Evolutionary conservation across 768 basidiomycete species (phyloP).

Genomic region (Pleurotus citrinopileatus): DNA sequence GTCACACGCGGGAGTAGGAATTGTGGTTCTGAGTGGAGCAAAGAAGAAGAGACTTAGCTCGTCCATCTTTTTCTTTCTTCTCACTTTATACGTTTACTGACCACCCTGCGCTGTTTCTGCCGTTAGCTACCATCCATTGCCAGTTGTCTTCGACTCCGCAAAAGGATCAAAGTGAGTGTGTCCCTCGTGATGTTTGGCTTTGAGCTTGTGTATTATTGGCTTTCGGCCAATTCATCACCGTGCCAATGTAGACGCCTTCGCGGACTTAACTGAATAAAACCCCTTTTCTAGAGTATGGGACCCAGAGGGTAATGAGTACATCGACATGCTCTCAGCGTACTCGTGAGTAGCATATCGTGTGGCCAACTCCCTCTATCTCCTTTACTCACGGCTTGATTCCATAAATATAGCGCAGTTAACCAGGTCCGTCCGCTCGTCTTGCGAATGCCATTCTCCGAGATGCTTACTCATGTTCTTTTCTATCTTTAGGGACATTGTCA

Average conservation of each 20-base stretch:
- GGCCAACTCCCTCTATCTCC: constrained; percentile 3
- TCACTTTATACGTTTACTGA: constrained; percentile 26
- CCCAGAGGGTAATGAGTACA: constrained; percentile 92
- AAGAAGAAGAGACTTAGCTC: constrained; percentile 14
- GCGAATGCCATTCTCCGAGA: constrained; percentile 11
- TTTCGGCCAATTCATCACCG: too few species aligned
- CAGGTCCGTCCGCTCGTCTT: constrained; percentile 49
- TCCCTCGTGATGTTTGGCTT: constrained; percentile 10
- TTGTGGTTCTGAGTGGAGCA: constrained; percentile 13
- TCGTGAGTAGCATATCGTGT: constrained; percentile 53
- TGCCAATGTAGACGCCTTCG: neutral
- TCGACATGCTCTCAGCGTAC: constrained; percentile 98
- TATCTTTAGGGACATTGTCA: constrained; percentile 80
- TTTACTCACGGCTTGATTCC: constrained; percentile 1
- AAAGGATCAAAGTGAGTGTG: constrained; percentile 87
- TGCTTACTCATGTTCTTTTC: constrained; percentile 6
- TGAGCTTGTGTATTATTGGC: neutral
- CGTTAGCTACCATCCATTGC: constrained; percentile 91
- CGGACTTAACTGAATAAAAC: constrained; percentile 8
- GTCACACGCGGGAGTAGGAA: constrained; percentile 9
- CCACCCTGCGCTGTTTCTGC: constrained; percentile 40
- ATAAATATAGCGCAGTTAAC: constrained; percentile 73
- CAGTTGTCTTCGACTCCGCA: constrained; percentile 90
- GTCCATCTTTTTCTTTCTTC: constrained; percentile 19
- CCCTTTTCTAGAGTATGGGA: constrained; percentile 72